Evolutionary conservation across 2,329 filamentous ascomycete genomes (phyloP), one percentile per base, ranked within the genome.

Genomic region (Gaeumannomyces sp.): DNA sequence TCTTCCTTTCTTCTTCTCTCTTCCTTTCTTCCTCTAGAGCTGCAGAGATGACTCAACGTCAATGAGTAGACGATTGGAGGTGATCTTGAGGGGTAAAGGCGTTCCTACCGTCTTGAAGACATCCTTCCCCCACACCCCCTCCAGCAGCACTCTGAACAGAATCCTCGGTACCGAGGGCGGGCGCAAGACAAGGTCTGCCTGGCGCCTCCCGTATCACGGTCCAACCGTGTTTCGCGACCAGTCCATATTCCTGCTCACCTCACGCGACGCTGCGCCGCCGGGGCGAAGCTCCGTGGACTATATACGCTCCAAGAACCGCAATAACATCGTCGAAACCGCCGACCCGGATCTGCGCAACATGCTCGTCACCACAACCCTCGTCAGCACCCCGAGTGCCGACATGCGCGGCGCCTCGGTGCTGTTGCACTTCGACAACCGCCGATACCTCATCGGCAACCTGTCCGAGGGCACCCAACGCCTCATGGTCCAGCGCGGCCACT

Each of bases 401-500:
- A 97, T 93, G 27, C 85, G 89, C 1, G 94, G 94, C 64, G 91
- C 92, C 2, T 85, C 86, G 62, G 75, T 98, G 38, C 74, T 92
- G 53, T 80, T 99, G 8, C 88, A 94, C 73, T 93, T 93, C 72
- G 91, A 94, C 70, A 85, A 87, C 71, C 89, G 89, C 71, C 85
- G 91, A 65, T 99, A 99, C 76, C 70, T 97, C 22, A 90, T 99
- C 72, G 95, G 95, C 27, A 89, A 90, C 71, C 75, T 94, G 22
- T 80, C 87, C 13, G 95, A 99, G 76, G 95, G 94, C 22, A 90
- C 90, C 0, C 95, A 98, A 79, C 85, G 95, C 65, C 86, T 88
- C 61, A 81, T 90, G 72, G 82, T 83, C 53, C 88, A 93, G 76
- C 85, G 89, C 68, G 90, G 87, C 65, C 73, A 89, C 13, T 80